Evolutionary conservation across 345 rosid genomes (phyloP).

Genomic region (Jatropha curcas): DNA sequence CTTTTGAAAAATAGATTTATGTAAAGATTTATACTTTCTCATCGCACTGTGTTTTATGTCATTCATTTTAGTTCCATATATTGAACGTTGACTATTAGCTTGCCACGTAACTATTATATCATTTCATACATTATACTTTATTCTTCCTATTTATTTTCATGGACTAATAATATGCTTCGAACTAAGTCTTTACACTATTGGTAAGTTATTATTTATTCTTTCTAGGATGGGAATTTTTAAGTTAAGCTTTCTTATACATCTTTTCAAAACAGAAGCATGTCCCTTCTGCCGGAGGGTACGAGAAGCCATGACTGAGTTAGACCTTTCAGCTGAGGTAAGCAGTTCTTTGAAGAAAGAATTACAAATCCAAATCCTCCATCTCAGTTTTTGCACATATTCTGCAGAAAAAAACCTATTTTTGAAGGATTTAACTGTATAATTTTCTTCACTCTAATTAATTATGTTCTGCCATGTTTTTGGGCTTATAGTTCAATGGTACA

Average conservation of each 20-base stretch:
- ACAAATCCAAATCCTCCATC: not conserved
- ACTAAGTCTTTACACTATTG: not conserved
- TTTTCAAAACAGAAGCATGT: slow-evolving; percentile 66
- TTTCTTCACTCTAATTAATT: not conserved
- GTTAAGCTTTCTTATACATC: slow-evolving; percentile 1
- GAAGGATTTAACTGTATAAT: not conserved
- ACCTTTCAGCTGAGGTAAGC: slow-evolving; percentile 72
- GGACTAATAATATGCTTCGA: not conserved
- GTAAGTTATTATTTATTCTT: not conserved
- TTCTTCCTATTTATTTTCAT: no score
- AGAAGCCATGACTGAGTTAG: slow-evolving; percentile 84
- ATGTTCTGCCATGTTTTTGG: no score
- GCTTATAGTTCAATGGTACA: no score
- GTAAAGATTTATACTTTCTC: no score
- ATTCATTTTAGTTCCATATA: not conserved
- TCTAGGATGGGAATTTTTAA: slow-evolving; percentile 4
- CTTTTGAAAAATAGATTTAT: not conserved
- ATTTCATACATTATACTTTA: not conserved
- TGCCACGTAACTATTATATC: not conserved
- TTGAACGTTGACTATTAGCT: not conserved
- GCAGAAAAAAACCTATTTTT: not conserved
- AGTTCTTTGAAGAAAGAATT: not conserved
- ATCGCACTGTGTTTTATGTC: no score
- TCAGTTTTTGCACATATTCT: not conserved
- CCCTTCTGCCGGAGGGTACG: slow-evolving; percentile 87